phyloP scores from a whole-genome alignment of 768 basidiomycete genomes.

The Calocybe cyanea region DNA sequence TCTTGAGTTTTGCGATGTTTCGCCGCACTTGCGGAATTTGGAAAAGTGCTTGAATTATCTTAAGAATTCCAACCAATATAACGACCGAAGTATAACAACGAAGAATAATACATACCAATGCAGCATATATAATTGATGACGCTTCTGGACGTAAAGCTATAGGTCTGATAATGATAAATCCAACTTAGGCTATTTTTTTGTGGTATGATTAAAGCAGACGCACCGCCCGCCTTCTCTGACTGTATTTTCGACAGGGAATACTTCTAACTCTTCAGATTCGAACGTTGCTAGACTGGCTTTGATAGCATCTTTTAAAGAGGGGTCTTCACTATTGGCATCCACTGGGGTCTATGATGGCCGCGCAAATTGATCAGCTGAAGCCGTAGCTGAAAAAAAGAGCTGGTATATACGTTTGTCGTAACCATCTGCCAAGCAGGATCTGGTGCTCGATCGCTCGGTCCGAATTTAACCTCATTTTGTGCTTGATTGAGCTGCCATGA shows the following conservation, averaged over 20 bases:
- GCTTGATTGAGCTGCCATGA: slow-evolving; percentile 54
- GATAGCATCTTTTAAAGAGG: slow-evolving; percentile 64
- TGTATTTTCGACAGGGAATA: slow-evolving; percentile 47
- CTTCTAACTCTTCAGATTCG: slow-evolving; percentile 46
- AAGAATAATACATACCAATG: slow-evolving; percentile 39
- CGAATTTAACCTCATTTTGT: slow-evolving; percentile 40
- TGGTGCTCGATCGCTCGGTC: slow-evolving; percentile 57
- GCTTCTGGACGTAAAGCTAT: slow-evolving; percentile 61
- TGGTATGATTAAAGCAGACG: slow-evolving; percentile 2
- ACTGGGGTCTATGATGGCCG: slow-evolving; percentile 26
- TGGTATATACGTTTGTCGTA: slow-evolving; percentile 53
- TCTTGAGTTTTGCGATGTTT: slow-evolving; percentile 27
- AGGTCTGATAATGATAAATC: slow-evolving; percentile 41
- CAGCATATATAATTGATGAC: slow-evolving; percentile 51
- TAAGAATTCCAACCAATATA: neutral
- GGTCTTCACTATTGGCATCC: slow-evolving; percentile 49
- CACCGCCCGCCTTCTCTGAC: slow-evolving; percentile 58
- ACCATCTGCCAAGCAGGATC: slow-evolving; percentile 71
- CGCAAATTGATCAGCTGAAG: neutral
- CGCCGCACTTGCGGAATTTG: slow-evolving; percentile 69
- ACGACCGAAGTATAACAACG: neutral
- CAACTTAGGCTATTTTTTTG: no score
- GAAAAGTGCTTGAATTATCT: slow-evolving; percentile 59
- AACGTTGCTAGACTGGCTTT: slow-evolving; percentile 64
- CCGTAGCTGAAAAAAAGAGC: slow-evolving; percentile 1